Conservation (phyloP, 495 filamentous ascomycete genomes). For the Penicillium herquei region DNA sequence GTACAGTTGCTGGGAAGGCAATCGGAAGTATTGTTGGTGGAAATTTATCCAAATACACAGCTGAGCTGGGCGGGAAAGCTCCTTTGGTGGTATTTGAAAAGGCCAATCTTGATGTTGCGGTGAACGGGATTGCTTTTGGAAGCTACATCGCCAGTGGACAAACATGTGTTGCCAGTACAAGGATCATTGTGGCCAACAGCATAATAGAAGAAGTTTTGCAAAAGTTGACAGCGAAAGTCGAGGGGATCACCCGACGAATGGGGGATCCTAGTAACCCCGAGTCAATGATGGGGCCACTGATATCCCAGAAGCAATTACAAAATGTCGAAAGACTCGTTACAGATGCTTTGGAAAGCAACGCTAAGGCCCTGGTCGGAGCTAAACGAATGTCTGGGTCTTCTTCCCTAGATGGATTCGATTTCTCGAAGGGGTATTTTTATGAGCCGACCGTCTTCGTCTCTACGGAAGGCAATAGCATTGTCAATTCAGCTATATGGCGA, state of each 20-base stretch:
- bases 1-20: slow-evolving; percentile 44
- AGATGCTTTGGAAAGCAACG: slow-evolving; percentile 28
- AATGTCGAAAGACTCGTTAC: slow-evolving; percentile 25
- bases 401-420: slow-evolving; percentile 15
- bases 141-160: slow-evolving; percentile 60
- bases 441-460: slow-evolving; percentile 52
- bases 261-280: slow-evolving; percentile 15
- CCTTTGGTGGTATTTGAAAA: slow-evolving; percentile 54
- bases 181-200: slow-evolving; percentile 52
- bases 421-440: slow-evolving; percentile 55
- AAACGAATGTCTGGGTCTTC: slow-evolving; percentile 30
- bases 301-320: slow-evolving; percentile 17
- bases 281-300: slow-evolving; percentile 24
- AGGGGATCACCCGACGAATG: slow-evolving; percentile 35
- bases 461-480: slow-evolving; percentile 3
- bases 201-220: slow-evolving; percentile 37
- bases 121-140: slow-evolving; percentile 59
- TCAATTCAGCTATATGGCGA: slow-evolving; percentile 28
- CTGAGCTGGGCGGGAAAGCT: slow-evolving; percentile 62
- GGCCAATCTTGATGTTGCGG: slow-evolving; percentile 49
- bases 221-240: slow-evolving; percentile 40
- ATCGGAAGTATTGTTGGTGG: slow-evolving; percentile 47
- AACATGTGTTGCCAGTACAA: slow-evolving; percentile 60
- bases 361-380: slow-evolving; percentile 30
- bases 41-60: slow-evolving; percentile 55